These are phyloP conservation scores for Trichoderma pleuroti DNA, from an alignment of 2,329 filamentous ascomycete species.

Conservation along the genomic window DNA sequence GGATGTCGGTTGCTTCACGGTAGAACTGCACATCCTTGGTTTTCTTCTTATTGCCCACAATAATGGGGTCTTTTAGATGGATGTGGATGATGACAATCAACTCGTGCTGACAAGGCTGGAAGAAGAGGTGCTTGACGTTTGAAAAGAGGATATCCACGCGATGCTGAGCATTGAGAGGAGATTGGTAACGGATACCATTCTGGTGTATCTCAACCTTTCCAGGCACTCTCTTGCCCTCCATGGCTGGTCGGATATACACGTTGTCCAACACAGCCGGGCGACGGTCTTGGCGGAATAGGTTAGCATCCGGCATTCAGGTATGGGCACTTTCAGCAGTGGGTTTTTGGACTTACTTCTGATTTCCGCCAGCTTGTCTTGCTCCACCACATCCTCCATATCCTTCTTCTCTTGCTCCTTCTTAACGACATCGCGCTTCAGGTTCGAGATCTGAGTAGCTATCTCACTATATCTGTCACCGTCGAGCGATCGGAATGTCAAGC, in stretches of 20 bases:
- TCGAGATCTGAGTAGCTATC: slow-evolving; percentile 88
- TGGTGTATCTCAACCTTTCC: slow-evolving; percentile 97
- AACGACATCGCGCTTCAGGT: slow-evolving; percentile 88
- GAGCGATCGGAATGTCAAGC: slow-evolving; percentile 88
- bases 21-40: slow-evolving; percentile 99
- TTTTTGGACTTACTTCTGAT: slow-evolving; percentile 68
- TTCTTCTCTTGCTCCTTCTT: slow-evolving; percentile 98
- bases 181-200: slow-evolving; percentile 95
- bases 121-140: slow-evolving; percentile 98
- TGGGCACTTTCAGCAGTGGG: not conserved
- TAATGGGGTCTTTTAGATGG: slow-evolving; percentile 95
- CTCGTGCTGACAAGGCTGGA: slow-evolving; percentile 95
- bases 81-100: slow-evolving; percentile 97
- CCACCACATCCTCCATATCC: slow-evolving; percentile 98
- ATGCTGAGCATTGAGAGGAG: slow-evolving; percentile 73
- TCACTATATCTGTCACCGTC: slow-evolving; percentile 86
- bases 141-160: slow-evolving; percentile 93
- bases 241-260: slow-evolving; percentile 89
- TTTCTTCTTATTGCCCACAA: slow-evolving; percentile 96
- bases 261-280: slow-evolving; percentile 87
- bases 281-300: slow-evolving; percentile 59
- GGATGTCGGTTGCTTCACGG: slow-evolving; percentile 94
- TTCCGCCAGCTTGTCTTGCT: slow-evolving; percentile 95
- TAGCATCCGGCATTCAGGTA: slow-evolving; percentile 31
- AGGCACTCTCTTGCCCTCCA: slow-evolving; percentile 95